phyloP scores from a whole-genome alignment of 73 alveolate species.

The Urostyla sp. region DNA sequence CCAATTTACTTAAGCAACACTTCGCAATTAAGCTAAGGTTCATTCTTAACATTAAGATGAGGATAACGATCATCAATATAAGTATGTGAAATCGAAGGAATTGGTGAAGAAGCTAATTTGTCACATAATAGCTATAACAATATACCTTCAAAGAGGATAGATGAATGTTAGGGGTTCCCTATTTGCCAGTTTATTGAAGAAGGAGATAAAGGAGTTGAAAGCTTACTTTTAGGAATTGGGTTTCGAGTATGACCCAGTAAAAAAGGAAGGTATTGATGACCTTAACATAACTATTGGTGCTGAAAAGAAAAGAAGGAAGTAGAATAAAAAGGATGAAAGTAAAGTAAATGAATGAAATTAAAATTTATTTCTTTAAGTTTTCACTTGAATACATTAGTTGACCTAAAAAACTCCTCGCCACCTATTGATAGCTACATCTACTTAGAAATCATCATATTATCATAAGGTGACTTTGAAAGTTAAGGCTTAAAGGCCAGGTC shows the following conservation, averaged over 20 bases:
- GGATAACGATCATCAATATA: background rate
- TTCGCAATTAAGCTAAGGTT: background rate
- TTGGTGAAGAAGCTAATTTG: conserved; percentile 4
- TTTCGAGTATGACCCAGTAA: background rate
- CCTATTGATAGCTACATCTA: background rate
- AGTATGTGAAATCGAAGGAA: conserved; percentile 35
- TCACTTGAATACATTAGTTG: conserved; percentile 45
- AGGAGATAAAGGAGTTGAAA: conserved; percentile 9
- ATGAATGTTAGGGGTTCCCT: conserved; percentile 3
- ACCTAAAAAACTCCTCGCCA: conserved; percentile 41
- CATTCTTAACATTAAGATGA: background rate
- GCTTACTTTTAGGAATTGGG: conserved; percentile 42
- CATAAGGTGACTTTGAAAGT: background rate
- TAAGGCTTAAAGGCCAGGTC: conserved; percentile 10
- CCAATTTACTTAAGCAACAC: background rate
- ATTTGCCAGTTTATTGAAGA: conserved; percentile 22
- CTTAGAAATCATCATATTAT: background rate
- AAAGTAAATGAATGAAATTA: too few species aligned
- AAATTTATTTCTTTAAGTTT: too few species aligned
- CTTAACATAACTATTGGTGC: too few species aligned
- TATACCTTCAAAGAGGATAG: background rate
- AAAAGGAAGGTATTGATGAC: background rate
- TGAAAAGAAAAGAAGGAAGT: too few species aligned
- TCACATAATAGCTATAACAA: conserved; percentile 40
- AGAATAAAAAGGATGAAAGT: too few species aligned